phyloP scores from a whole-genome alignment of 176 grass and related monocot genomes.

The Elymus sibiricus region DNA sequence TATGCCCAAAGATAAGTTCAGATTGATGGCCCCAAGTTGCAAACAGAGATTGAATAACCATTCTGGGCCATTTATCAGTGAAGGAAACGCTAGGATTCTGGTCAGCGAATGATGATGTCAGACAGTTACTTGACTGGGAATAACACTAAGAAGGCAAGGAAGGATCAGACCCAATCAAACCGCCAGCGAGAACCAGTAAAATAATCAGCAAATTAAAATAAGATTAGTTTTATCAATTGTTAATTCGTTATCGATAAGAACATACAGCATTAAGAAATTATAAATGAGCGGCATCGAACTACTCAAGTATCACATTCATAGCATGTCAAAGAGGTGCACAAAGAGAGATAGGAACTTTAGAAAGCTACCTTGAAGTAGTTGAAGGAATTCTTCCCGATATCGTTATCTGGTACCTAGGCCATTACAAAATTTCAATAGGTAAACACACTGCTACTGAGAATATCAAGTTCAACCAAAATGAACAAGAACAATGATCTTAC shows the following conservation, averaged over 20 bases:
- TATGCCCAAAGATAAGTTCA: background rate
- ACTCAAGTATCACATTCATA: conserved; percentile 4
- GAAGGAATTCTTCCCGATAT: conserved; percentile 94
- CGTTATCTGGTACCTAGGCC: conserved; percentile 78
- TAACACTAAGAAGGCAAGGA: background rate
- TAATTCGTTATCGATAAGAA: background rate
- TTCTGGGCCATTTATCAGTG: background rate
- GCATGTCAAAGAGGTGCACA: background rate
- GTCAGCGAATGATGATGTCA: background rate
- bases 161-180: background rate
- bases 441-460: conserved; percentile 27
- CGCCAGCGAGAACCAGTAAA: background rate
- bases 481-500: conserved; percentile 48
- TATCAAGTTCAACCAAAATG: conserved; percentile 16
- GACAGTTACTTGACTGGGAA: background rate
- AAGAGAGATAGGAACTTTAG: background rate
- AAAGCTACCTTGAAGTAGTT: conserved; percentile 89
- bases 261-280: background rate
- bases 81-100: background rate
- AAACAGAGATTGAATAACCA: background rate
- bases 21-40: background rate
- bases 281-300: background rate
- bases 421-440: conserved; percentile 19
- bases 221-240: background rate
- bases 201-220: background rate